These are phyloP conservation scores for Coniochaeta prunicola DNA, from an alignment of 2,329 filamentous ascomycete genomes.

Conservation along the genomic window DNA sequence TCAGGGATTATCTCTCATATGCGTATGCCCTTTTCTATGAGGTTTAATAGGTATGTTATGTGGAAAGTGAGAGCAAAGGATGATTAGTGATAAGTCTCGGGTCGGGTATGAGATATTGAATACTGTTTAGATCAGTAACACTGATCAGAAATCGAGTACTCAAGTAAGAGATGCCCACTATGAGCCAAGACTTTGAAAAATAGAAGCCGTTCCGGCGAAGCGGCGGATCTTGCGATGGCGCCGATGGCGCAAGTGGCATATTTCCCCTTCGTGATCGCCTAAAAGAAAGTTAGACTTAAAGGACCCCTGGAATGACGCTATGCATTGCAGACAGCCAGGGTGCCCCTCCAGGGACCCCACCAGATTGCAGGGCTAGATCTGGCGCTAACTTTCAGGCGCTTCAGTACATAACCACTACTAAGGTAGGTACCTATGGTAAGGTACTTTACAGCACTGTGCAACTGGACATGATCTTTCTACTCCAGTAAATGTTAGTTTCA, in stretches of 20 bases:
- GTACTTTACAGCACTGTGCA: no score
- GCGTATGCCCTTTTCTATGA: neutral
- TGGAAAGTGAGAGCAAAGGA: neutral
- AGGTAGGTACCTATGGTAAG: no score
- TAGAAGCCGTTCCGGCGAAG: neutral
- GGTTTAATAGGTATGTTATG: neutral
- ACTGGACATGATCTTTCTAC: no score
- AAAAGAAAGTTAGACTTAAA: neutral
- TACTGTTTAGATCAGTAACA: neutral
- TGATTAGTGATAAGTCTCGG: neutral
- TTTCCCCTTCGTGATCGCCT: neutral
- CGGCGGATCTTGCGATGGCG: neutral
- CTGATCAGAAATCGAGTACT: neutral
- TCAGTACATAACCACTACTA: no score
- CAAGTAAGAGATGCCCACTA: neutral
- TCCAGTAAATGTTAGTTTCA: no score
- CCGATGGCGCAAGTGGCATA: neutral
- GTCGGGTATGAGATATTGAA: neutral
- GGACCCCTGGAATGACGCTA: neutral
- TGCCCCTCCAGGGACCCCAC: neutral
- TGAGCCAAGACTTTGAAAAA: neutral
- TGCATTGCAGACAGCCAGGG: neutral
- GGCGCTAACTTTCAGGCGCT: neutral
- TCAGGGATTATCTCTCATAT: neutral
- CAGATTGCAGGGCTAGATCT: neutral